Conservation (phyloP, 148 eudicot genomes). For the Limonium bicolor region DNA sequence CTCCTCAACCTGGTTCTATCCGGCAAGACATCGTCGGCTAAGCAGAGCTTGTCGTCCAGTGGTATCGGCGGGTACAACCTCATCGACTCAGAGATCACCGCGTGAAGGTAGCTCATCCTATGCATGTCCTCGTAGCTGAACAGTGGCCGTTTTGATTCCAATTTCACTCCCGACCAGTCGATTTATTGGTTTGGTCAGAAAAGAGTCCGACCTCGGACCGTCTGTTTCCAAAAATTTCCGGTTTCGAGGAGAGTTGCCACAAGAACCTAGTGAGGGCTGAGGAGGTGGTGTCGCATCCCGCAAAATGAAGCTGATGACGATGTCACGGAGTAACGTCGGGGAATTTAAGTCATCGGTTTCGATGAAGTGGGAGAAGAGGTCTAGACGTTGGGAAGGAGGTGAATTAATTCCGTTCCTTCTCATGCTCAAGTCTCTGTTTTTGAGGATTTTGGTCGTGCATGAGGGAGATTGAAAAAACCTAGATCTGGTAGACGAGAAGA, state of each 20-base stretch:
- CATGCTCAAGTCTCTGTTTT: no score
- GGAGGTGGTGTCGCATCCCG: constrained; percentile 9
- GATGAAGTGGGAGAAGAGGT: constrained; percentile 9
- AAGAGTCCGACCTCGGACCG: constrained; percentile 4
- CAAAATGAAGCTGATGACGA: constrained; percentile 10
- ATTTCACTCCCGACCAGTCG: background rate
- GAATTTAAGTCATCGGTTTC: background rate
- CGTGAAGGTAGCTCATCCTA: constrained; percentile 17
- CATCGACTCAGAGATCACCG: constrained; percentile 17
- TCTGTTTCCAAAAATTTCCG: background rate
- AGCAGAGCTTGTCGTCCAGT: constrained; percentile 29
- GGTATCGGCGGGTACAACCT: constrained; percentile 48
- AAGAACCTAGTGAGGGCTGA: constrained; percentile 10
- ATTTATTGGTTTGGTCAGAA: background rate
- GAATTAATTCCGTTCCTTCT: no score
- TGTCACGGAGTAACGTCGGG: constrained; percentile 4
- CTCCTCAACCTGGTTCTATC: constrained; percentile 35
- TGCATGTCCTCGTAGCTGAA: constrained; percentile 8
- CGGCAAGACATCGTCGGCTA: constrained; percentile 34
- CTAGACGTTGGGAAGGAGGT: no score
- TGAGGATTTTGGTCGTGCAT: no score
- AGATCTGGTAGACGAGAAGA: no score
- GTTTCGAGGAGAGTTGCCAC: constrained; percentile 6
- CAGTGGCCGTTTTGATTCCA: no score
- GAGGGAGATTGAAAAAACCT: no score